These are phyloP conservation scores for Nitzschia putrida DNA, from an alignment of 108 stramenopile species.

Conservation along the genomic window DNA sequence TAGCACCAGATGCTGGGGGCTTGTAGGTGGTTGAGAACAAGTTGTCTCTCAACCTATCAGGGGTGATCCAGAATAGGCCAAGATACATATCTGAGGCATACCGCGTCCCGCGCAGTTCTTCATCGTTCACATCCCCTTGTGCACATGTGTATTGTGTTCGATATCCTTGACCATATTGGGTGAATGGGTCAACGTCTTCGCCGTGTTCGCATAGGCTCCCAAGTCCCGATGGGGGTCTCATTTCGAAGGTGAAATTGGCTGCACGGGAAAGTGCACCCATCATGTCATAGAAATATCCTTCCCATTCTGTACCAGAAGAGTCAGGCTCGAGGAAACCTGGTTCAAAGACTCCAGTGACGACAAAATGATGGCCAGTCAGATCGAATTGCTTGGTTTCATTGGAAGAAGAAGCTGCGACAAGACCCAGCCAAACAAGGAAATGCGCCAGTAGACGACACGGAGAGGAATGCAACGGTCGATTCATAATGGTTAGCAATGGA, in stretches of 20 bases:
- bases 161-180: conserved; percentile 18
- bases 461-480: too few species aligned
- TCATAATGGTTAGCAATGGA: too few species aligned
- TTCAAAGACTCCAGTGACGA: conserved; percentile 33
- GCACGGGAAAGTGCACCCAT: conserved; percentile 9
- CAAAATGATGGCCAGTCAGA: conserved; percentile 32
- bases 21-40: conserved; percentile 30
- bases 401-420: too few species aligned
- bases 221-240: conserved; percentile 30
- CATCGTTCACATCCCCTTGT: conserved; percentile 35
- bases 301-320: not conserved
- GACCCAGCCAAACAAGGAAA: too few species aligned
- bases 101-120: not conserved
- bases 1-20: conserved; percentile 25
- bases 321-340: conserved; percentile 30
- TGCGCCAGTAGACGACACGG: too few species aligned
- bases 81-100: conserved; percentile 39
- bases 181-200: not conserved
- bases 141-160: conserved; percentile 35
- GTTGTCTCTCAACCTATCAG: conserved; percentile 24
- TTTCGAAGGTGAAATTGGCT: conserved; percentile 38
- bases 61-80: conserved; percentile 36
- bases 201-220: conserved; percentile 23
- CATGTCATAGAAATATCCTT: conserved; percentile 31
- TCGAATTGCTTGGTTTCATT: too few species aligned